phyloP scores from a whole-genome alignment of 345 rosid species.

The sweet orange (Citrus sinensis) region DVS_A1.0 CM039163.1:45582001-45582500 shows the following conservation, averaged over 20 bases:
- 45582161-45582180: too few relatives aligned
- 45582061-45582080: neutral
- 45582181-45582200: neutral
- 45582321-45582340: neutral
- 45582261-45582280: slow-evolving; percentile 8
- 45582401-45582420: neutral
- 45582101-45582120: neutral
- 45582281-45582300: slow-evolving; percentile 6
- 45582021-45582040: slow-evolving; percentile 1
- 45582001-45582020: neutral
- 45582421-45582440: too few relatives aligned
- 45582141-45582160: neutral
- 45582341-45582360: neutral
- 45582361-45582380: neutral
- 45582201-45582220: neutral
- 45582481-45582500: too few relatives aligned
- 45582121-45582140: neutral
- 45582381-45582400: neutral
- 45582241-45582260: neutral
- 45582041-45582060: neutral
- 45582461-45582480: too few relatives aligned
- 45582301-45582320: too few relatives aligned
- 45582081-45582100: neutral
- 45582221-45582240: slow-evolving; percentile 7
- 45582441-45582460: too few relatives aligned